Evolutionary conservation across 2,329 filamentous ascomycete species (phyloP), one percentile per base, ranked within the genome.

Genomic region (Talaromyces atroroseus): DNA sequence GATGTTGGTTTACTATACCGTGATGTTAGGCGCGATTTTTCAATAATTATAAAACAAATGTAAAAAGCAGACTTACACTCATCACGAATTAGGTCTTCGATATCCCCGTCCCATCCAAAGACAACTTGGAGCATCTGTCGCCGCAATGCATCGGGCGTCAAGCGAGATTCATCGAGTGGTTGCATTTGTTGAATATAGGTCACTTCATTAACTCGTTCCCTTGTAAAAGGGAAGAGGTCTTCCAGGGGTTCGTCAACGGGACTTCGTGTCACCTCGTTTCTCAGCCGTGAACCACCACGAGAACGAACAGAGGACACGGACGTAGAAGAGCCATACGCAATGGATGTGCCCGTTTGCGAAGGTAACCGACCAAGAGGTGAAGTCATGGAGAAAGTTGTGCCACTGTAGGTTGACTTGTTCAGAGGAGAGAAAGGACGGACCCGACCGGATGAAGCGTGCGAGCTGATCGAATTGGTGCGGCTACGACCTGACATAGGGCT

Each of bases 101-200:
- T 85, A 63, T 95, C 90, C 55, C 86, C 86, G 52, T 92, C 86
- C 92, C 94, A 99, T 2, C 94, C 94, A 71, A 99, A 99, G 1
- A 99, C 91, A 5, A 92, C 88, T 63, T 82, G 89, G 4, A 99
- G 80, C 92, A 99, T 96, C 71, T 96, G 92, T 48, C 82, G 82
- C 49, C 92, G 85, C 46, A 96, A 80, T 62, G 95, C 87, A 63
- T 96, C 88, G 8, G 84, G 73, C 6, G 87, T 89, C 23, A 90
- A 73, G 26, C 80, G 80, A 2, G 76, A 71, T 55, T 83, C 80
- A 61, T 87, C 81, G 14, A 79, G 64, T 1, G 78, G 73, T 14
- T 84, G 80, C 0, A 86, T 83, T 49, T 87, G 84, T 64, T 87
- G 80, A 64, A 87, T 86, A 68, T 95, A 95, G 0, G 89, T 86